Conservation (phyloP, 2,329 filamentous ascomycete genomes). For the Elsinoe perseae region DNA sequence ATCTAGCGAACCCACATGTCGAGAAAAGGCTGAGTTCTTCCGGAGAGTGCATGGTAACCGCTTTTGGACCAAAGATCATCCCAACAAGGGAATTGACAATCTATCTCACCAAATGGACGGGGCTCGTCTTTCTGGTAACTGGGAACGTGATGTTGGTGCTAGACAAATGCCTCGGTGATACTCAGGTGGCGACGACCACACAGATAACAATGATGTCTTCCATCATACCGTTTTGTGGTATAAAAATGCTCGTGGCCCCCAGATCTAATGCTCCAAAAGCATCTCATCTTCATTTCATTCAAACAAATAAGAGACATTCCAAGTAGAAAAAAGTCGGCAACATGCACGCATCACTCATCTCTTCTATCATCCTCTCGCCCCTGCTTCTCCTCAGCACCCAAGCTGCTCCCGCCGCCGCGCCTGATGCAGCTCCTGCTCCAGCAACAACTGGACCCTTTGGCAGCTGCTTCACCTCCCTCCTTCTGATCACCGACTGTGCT, state of each 20-base stretch:
- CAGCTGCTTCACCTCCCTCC: conserved; percentile 4
- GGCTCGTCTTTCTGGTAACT: not conserved
- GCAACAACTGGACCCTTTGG: not conserved
- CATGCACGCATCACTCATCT: not conserved
- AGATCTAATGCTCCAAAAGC: not conserved
- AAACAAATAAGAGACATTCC: not conserved
- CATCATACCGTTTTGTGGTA: not conserved
- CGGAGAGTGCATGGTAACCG: not conserved
- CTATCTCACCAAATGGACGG: not conserved
- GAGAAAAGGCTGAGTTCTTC: not conserved
- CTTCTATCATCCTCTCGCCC: not conserved
- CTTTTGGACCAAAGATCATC: not conserved
- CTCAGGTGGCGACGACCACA: not conserved
- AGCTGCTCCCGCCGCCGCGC: not conserved
- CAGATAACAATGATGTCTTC: too few species aligned
- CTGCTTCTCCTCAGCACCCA: not conserved
- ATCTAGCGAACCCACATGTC: not conserved
- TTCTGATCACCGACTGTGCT: conserved; percentile 11
- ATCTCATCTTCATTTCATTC: not conserved
- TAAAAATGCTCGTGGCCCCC: not conserved
- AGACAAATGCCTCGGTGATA: not conserved
- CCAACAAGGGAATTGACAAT: not conserved
- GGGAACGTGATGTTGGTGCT: not conserved
- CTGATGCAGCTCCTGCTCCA: not conserved
- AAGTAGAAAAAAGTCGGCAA: not conserved